Evolutionary conservation across 345 rosid species (phyloP).

Genomic region (rapeseed (Brassica napus)): Da-Ae NC_063448.1:4174501-4175000

Average conservation of each 20-base stretch:
- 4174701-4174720: background rate
- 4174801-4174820: background rate
- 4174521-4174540: background rate
- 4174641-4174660: background rate
- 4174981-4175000: conserved; percentile 26
- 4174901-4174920: conserved; percentile 15
- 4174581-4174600: background rate
- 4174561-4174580: too few relatives aligned
- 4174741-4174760: background rate
- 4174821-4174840: background rate
- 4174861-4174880: conserved; percentile 35
- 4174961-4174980: conserved; percentile 7
- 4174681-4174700: background rate
- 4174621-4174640: background rate
- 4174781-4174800: conserved; percentile 3
- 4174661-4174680: background rate
- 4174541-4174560: too few relatives aligned
- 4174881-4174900: background rate
- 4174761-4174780: background rate
- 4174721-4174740: background rate
- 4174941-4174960: conserved; percentile 21
- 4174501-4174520: conserved; percentile 7
- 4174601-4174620: background rate
- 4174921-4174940: conserved; percentile 16
- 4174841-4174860: conserved; percentile 19